Conservation (phyloP, 1,284 basidiomycete species). For the Ceratobasidium sp. region DNA sequence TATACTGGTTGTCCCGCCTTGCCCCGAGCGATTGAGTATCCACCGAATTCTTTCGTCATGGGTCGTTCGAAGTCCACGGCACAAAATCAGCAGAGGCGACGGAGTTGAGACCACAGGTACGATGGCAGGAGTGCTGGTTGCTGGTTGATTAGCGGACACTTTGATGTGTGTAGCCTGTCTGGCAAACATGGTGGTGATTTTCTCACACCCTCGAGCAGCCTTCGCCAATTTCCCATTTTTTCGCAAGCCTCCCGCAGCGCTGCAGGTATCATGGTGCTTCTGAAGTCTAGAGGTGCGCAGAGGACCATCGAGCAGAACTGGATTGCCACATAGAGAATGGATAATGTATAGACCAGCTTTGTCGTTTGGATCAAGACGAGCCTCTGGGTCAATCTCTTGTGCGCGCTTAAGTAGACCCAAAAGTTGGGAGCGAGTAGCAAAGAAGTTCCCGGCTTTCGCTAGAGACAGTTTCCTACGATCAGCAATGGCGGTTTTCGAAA, state of each 20-base stretch:
- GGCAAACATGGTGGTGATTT: neutral
- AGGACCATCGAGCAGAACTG: neutral
- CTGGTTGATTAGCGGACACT: too few relatives aligned
- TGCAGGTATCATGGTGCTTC: neutral
- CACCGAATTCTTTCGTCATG: neutral
- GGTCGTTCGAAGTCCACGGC: constrained; percentile 3
- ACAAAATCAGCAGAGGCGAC: neutral
- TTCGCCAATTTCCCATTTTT: constrained; percentile 21
- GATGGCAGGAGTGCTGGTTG: neutral
- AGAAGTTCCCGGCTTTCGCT: neutral
- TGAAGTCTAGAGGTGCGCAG: neutral
- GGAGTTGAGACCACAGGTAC: neutral
- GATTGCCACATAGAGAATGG: neutral
- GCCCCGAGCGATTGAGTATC: neutral
- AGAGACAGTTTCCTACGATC: neutral
- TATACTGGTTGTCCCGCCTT: constrained; percentile 1
- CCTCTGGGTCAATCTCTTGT: neutral
- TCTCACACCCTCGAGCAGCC: neutral
- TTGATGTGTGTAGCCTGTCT: too few relatives aligned
- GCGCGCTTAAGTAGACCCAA: neutral
- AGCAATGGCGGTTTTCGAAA: neutral
- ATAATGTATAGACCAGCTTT: neutral
- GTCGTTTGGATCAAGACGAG: neutral
- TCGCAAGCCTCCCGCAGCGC: neutral
- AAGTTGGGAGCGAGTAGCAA: neutral